Base-by-base conservation (phyloP, 768 basidiomycete genomes). In the Asterophora parasitica region DNA sequence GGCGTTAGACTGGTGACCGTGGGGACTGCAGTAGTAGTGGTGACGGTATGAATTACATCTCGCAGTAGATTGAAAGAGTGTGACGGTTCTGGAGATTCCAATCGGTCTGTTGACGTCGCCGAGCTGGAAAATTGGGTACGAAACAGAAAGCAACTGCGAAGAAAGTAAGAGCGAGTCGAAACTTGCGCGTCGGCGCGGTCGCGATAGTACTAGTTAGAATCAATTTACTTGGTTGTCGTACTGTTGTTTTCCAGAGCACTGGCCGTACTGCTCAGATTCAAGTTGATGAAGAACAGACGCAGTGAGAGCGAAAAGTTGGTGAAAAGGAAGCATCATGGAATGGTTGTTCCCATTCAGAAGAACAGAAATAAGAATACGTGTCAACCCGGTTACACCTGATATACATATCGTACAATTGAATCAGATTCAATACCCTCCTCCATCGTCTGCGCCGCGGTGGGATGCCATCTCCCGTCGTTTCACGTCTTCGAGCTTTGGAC, bases 401-500 rank as follows among this genome's bases (percentile, higher is more conserved):
- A 31, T 9, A 4, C 9, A 31, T 9, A 31, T 31, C 8, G 2
- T 31, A 31, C 23, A 37, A 42, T 37, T 16, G n/a, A 16, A 19
- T 49, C 23, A 30, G 10, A 23, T 7, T 55, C 41, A 65, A 39
- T 63, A 64, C 12, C 77, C 76, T 11, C 86, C 89, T 40, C 80
- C 84, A 35, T 75, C 81, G 42, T 89, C 81, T 8, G 72, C 70
- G 40, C 77, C 77, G 35, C 91, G 72, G 59, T 95, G 92, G 17
- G 88, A 83, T 9, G 92, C 93, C 79, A 94, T 86, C 65, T 88
- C 87, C 58, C 96, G 71, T 43, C 94, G 74, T 61, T 96, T 92
- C 0, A 83, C 79, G 56, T 99, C 96, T 66, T 97, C 94, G 53
- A 96, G 72, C 67, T 98, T 99, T 15, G 96, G 96, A 61, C 96